A percentile compares a stretch with the other conserved stretches of the same genome.
Evolutionary conservation across 768 basidiomycete genomes (phyloP).

Genomic region (Galerina marginata): DNA sequence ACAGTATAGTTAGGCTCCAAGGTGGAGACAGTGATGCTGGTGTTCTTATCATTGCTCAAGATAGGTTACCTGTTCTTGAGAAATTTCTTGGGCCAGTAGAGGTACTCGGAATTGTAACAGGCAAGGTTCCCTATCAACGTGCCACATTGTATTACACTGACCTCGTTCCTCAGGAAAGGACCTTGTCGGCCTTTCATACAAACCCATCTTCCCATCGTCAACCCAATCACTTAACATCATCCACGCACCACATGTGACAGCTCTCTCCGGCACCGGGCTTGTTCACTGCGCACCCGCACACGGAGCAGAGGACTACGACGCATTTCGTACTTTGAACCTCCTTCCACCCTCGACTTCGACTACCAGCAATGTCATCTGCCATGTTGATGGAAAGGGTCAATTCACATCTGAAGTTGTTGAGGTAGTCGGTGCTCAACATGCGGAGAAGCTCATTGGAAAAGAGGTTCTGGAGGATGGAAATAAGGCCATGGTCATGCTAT

Average conservation of each 20-base stretch:
- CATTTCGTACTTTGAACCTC: slow-evolving; percentile 64
- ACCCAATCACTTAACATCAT: slow-evolving; percentile 55
- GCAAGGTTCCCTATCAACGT: slow-evolving; percentile 28
- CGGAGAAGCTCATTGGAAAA: slow-evolving; percentile 60
- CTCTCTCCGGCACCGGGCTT: slow-evolving; percentile 90
- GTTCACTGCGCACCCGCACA: slow-evolving; percentile 97
- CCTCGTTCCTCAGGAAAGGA: slow-evolving; percentile 39
- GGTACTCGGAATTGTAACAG: slow-evolving; percentile 41
- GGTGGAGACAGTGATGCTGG: slow-evolving; percentile 14
- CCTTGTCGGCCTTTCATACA: slow-evolving; percentile 66
- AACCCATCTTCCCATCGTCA: slow-evolving; percentile 57
- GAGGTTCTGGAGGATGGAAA: slow-evolving; percentile 78
- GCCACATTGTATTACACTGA: background rate
- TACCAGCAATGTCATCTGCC: slow-evolving; percentile 66
- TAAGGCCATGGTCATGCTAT: slow-evolving; percentile 64
- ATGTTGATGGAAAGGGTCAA: slow-evolving; percentile 78
- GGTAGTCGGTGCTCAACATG: slow-evolving; percentile 58
- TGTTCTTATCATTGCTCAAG: slow-evolving; percentile 55
- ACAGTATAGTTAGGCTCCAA: slow-evolving; percentile 52
- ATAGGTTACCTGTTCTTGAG: slow-evolving; percentile 47
- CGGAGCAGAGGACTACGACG: slow-evolving; percentile 88
- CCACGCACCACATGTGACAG: slow-evolving; percentile 76
- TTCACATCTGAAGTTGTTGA: slow-evolving; percentile 66
- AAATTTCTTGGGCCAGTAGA: slow-evolving; percentile 44
- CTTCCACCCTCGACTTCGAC: slow-evolving; percentile 37